Base-by-base conservation (phyloP, 192 early-diverging fungal genomes). In the Coemansia sp. region DNA sequence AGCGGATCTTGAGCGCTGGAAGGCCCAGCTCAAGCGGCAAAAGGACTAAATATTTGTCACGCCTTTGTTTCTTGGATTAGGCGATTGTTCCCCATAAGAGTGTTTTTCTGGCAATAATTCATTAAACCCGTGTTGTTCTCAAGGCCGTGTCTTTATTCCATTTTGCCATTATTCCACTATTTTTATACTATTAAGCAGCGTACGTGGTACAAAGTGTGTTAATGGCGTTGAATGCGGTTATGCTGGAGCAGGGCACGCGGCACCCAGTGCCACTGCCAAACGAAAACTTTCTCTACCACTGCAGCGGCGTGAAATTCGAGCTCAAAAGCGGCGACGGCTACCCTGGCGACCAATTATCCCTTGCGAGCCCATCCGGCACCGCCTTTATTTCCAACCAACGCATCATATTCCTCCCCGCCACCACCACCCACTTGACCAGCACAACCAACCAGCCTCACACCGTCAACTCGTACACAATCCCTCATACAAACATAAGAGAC, bases 241-340 rank as follows among this genome's bases (percentile, higher is more conserved):
- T 79, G 76, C 71, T 79, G 25, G 62, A 71, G 53, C 35, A 27
- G 24, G 67, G 65, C 9, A 73, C 70, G 11, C 76, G 76, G 52
- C 64, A 79, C 62, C 76, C 76, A 11, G 68, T 70, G 29, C 76
- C 76, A 6, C 65, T 73, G 10, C 76, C 71, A 1, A 65, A 62
- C 19, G 76, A 79, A 58, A 79, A 79, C 62, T 79, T 79, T 62
- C 68, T 79, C 12, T 79, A 79, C 65, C 76, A 79, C 37, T 73
- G 72, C 76, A 74, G 63, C 70, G 76, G 76, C 22, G 76, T 79
- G n/a, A 73, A 70, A 22, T 65, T 79, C 27, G 72, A 74, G 66
- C 76, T 79, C n/a, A 70, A 67, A 23, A 65, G 51, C 54, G 67
- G 67, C 38, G 60, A 64, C 41, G 58, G 59, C 17, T 79, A 79